Conservation (phyloP, 2,329 filamentous ascomycete genomes). For the Botrytis porri region DNA sequence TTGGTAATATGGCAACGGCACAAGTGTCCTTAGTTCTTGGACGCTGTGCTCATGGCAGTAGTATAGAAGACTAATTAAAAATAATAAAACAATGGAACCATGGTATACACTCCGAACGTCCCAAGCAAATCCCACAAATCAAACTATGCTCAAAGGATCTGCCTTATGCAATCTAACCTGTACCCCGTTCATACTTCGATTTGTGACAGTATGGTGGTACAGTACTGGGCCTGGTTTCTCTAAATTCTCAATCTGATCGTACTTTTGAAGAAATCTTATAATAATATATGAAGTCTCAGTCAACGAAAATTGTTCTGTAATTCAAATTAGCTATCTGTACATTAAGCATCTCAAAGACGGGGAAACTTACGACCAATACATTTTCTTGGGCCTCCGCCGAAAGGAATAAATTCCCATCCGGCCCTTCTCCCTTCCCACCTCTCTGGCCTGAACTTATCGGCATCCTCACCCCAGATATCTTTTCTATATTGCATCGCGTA, state of each 20-base stretch:
- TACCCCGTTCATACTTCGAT: slow-evolving; percentile 27
- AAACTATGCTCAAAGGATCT: not conserved
- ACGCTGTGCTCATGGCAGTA: not conserved
- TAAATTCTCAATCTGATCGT: slow-evolving; percentile 29
- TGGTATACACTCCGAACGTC: not conserved
- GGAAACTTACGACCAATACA: slow-evolving; percentile 58
- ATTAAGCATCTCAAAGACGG: not conserved
- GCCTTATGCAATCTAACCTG: slow-evolving; percentile 25
- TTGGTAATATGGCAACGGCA: not conserved
- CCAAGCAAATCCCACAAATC: not conserved
- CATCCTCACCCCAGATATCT: slow-evolving; percentile 64
- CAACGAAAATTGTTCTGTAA: slow-evolving; percentile 34
- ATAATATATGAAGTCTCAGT: slow-evolving; percentile 35
- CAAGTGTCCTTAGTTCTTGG: not conserved
- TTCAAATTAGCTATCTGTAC: slow-evolving; percentile 13
- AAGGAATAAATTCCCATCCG: slow-evolving; percentile 72
- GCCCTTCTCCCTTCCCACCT: slow-evolving; percentile 49
- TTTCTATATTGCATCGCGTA: slow-evolving; percentile 39
- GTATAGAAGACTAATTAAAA: not conserved
- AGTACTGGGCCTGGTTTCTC: slow-evolving; percentile 21
- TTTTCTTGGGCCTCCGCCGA: slow-evolving; percentile 65
- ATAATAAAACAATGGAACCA: not conserved
- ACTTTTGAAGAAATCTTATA: slow-evolving; percentile 35
- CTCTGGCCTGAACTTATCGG: slow-evolving; percentile 34
- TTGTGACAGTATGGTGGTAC: slow-evolving; percentile 11